Conservation (phyloP, 78 protist genomes). For the Dictyostelium purpureum region DNA sequence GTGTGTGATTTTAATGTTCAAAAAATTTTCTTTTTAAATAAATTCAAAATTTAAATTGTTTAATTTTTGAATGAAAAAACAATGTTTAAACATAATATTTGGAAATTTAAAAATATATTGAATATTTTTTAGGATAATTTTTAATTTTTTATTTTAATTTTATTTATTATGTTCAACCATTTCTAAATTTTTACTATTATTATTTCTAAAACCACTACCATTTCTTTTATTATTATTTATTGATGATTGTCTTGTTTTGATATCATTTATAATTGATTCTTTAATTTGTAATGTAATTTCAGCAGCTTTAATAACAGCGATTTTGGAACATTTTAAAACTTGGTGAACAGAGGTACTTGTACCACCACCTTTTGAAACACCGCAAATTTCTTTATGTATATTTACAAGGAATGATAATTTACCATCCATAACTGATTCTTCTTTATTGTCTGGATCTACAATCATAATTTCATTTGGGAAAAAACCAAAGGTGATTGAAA, state of each 20-base stretch:
- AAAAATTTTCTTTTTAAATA: no score
- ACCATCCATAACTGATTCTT: constrained; percentile 80
- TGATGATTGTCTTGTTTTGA: constrained; percentile 2
- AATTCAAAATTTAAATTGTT: no score
- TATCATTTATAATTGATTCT: constrained; percentile 30
- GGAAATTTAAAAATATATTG: no score
- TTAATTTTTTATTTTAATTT: no score
- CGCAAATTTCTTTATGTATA: constrained; percentile 87
- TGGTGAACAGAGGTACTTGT: constrained; percentile 54
- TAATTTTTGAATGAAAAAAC: no score
- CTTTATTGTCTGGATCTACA: constrained; percentile 85
- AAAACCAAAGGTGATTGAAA: constrained; percentile 86
- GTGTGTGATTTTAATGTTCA: no score
- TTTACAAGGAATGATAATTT: constrained; percentile 84
- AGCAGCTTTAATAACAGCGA: constrained; percentile 49
- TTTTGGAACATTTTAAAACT: constrained; percentile 71
- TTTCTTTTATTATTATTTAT: background rate
- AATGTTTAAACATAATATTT: no score
- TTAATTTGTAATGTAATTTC: constrained; percentile 55
- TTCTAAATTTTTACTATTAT: background rate
- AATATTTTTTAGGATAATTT: no score
- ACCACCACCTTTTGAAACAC: constrained; percentile 88
- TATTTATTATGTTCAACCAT: constrained; percentile 43
- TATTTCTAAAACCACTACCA: background rate
- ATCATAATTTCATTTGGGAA: constrained; percentile 51